Evolutionary conservation across 768 basidiomycete species (phyloP).

Genomic region (Kwoniella dejecticola): DNA sequence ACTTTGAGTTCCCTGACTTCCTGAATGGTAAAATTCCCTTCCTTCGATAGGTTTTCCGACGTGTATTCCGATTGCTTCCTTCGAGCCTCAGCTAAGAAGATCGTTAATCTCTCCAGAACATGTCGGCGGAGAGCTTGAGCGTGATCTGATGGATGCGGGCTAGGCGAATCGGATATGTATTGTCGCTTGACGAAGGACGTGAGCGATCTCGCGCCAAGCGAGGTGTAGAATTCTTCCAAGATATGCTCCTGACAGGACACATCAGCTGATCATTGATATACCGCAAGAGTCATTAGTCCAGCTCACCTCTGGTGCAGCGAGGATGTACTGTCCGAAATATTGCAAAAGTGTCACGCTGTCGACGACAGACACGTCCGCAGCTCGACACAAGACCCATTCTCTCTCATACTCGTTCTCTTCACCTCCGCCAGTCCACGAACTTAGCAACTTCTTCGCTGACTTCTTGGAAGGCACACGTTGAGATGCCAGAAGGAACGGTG

Average conservation of each 20-base stretch:
- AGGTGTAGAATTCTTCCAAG: constrained; percentile 81
- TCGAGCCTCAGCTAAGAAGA: constrained; percentile 85
- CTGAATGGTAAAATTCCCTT: constrained; percentile 51
- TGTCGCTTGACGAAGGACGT: constrained; percentile 75
- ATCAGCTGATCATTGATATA: neutral
- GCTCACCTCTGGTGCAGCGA: constrained; percentile 56
- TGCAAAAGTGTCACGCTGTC: constrained; percentile 83
- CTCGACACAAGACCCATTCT: constrained; percentile 68
- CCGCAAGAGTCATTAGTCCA: neutral
- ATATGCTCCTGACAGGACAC: constrained; percentile 78
- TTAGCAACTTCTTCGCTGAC: constrained; percentile 19
- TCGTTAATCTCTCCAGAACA: constrained; percentile 73
- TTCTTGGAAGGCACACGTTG: constrained; percentile 62
- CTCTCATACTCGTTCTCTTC: constrained; percentile 40
- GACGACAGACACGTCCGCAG: constrained; percentile 71
- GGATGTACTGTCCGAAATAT: constrained; percentile 73
- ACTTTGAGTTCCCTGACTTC: constrained; percentile 47
- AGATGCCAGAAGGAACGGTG: constrained; percentile 73
- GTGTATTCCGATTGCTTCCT: constrained; percentile 49
- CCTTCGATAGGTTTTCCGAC: constrained; percentile 53
- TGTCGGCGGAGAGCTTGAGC: constrained; percentile 46
- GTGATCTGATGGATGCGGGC: constrained; percentile 24
- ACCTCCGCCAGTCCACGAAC: constrained; percentile 3
- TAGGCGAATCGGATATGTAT: constrained; percentile 60
- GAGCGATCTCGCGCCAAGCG: constrained; percentile 73